These are phyloP conservation scores for Boletales sp. DNA, from an alignment of 768 basidiomycete genomes.

Conservation along the genomic window DNA sequence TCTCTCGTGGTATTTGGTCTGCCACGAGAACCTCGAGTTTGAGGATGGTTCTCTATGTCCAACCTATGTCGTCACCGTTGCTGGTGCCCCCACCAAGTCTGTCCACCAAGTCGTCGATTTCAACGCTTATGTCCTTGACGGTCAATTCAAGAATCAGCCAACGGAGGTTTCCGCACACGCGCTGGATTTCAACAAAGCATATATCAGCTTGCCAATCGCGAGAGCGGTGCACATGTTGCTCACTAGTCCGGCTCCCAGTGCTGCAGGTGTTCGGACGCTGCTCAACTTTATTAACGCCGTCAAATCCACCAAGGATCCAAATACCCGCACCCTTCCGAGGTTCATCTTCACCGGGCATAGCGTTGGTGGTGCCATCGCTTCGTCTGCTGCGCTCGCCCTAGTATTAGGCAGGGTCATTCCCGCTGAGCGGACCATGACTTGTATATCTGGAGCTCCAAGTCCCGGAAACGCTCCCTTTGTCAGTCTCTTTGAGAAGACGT, in stretches of 20 bases:
- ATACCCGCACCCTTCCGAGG: background rate
- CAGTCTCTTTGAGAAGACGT: background rate
- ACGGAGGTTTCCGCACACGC: background rate
- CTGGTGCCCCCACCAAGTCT: background rate
- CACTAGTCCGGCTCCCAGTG: background rate
- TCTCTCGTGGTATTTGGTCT: constrained; percentile 8
- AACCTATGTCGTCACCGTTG: constrained; percentile 9
- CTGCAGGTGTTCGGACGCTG: background rate
- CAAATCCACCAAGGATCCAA: background rate
- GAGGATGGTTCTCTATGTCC: constrained; percentile 3
- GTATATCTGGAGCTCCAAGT: constrained; percentile 1
- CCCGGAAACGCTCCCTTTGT: constrained; percentile 6
- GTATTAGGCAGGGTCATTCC: background rate
- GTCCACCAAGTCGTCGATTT: constrained; percentile 7
- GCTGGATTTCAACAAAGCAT: background rate
- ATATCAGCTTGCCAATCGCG: background rate
- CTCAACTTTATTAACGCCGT: constrained; percentile 1
- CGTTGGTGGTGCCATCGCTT: constrained; percentile 3
- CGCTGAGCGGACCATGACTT: constrained; percentile 2
- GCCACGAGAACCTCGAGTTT: constrained; percentile 3
- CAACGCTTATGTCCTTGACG: background rate
- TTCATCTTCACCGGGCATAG: constrained; percentile 8
- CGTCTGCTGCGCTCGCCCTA: constrained; percentile 6
- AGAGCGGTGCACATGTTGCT: constrained; percentile 1
- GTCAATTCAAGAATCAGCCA: background rate